A percentile compares a stretch with the other conserved stretches of the same genome.
These are phyloP conservation scores for Lactarius sp. DNA, from an alignment of 768 basidiomycete genomes.

Conservation along the genomic window DNA sequence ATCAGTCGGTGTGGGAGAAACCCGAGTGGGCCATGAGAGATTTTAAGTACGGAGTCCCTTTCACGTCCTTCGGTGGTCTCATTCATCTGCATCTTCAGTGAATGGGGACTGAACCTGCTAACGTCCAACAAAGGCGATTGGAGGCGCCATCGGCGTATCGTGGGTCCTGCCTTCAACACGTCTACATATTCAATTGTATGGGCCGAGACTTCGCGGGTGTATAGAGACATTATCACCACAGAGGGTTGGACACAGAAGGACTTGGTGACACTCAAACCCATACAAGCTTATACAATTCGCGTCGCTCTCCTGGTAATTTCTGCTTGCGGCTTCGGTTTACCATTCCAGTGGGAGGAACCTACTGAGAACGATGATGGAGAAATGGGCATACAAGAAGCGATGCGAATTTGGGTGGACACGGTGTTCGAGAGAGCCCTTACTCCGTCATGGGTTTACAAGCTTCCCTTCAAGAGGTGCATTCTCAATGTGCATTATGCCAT, in stretches of 20 bases:
- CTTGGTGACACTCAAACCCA: conserved; percentile 4
- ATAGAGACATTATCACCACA: conserved; percentile 21
- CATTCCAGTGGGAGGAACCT: background rate
- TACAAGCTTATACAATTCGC: conserved; percentile 25
- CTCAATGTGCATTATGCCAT: no score
- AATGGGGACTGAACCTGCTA: conserved; percentile 25
- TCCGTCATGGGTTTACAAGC: conserved; percentile 15
- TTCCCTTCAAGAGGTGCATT: conserved; percentile 8
- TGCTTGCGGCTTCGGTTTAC: conserved; percentile 26
- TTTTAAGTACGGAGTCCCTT: background rate
- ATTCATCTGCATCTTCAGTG: background rate
- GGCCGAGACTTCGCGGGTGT: conserved; percentile 25
- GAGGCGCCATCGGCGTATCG: conserved; percentile 27
- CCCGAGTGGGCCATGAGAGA: conserved; percentile 4
- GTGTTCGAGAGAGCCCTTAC: background rate
- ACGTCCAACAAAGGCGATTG: conserved; percentile 23
- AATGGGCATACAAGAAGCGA: conserved; percentile 15
- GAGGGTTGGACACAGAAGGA: conserved; percentile 23
- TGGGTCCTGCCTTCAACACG: conserved; percentile 28
- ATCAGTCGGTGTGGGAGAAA: conserved; percentile 21
- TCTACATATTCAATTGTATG: conserved; percentile 26
- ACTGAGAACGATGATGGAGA: conserved; percentile 3
- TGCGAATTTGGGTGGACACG: conserved; percentile 7
- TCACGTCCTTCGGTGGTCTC: background rate
- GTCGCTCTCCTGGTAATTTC: conserved; percentile 25